Conservation (phyloP, 176 grass and related monocot species). For the Oropetium thomaeum region DNA sequence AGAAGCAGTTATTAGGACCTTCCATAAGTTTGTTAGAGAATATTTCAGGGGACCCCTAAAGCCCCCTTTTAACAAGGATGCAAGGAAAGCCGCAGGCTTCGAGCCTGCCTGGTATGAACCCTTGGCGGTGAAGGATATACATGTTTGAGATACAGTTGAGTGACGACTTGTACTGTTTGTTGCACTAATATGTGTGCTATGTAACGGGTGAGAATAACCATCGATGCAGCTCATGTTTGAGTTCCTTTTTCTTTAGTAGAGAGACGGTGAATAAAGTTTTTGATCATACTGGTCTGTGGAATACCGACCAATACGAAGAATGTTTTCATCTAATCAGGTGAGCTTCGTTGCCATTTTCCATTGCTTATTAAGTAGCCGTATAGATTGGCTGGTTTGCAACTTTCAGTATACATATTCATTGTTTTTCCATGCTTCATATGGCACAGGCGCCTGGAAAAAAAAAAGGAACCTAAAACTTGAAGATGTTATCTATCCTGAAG, state of each 20-base stretch:
- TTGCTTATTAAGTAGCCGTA: no score
- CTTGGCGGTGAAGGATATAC: conserved; percentile 46
- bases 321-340: no score
- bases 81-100: conserved; percentile 72
- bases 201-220: neutral
- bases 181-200: neutral
- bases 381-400: no score
- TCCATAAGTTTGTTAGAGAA: conserved; percentile 71
- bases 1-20: conserved; percentile 41
- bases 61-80: conserved; percentile 69
- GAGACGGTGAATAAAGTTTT: neutral
- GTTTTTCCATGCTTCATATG: no score
- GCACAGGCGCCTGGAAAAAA: no score
- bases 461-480: no score
- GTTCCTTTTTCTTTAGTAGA: neutral
- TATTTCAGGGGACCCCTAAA: conserved; percentile 80
- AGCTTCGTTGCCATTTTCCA: no score
- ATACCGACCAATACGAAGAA: neutral
- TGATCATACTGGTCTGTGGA: neutral
- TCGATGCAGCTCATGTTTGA: neutral
- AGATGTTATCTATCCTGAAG: no score
- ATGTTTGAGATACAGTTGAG: neutral
- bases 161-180: conserved; percentile 2
- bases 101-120: conserved; percentile 85
- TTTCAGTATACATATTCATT: no score